Base-by-base conservation (phyloP, 257 asterid species). In the Coffea eugenioides region DNA sequence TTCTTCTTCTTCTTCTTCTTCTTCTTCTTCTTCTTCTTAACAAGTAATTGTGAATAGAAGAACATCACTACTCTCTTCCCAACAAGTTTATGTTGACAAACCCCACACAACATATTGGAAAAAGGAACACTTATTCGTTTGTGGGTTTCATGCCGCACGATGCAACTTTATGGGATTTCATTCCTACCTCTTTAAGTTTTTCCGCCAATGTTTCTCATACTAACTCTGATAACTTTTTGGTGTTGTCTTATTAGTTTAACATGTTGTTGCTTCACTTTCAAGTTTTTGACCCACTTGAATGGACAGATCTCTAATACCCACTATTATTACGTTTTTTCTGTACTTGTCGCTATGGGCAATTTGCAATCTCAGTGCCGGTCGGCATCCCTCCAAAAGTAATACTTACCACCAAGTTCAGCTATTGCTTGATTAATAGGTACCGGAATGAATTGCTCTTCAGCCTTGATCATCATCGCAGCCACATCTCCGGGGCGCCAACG, bases 251-350 rank as follows among this genome's bases (percentile, higher is more conserved):
- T 39, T 21, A 57, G 70, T 57, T 75, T n/a, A 59, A 65, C 16
- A 75, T 3, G 34, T 59, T 52, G 36, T 71, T 81, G 74, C 82
- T 81, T 82, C 77, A n/a, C 84, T 51, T 72, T 69, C 52, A 80
- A 65, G 79, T 84, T 87, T 39, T 84, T 81, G 80, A 86, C 88
- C 89, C 21, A 84, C 82, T 84, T 62, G 4, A 56, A 36, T 65
- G 71, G 75, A 77, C 85, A 65, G 27, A 76, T 85, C 74, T 62
- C n/a, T 76, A 41, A 31, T 48, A 61, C 34, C 34, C 34, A 31
- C 27, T 43, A 45, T n/a, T 68, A 57, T 51, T 11, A 23, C 62
- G 41, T 69, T 14, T 14, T 79, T 52, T 25, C 23, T 73, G 66
- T 77, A 45, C 52, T 61, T 68, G 49, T 69, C 27, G 41, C 41